Evolutionary conservation across 257 asterid genomes (phyloP).

Genomic region (Solanum raphanifolium): DNA sequence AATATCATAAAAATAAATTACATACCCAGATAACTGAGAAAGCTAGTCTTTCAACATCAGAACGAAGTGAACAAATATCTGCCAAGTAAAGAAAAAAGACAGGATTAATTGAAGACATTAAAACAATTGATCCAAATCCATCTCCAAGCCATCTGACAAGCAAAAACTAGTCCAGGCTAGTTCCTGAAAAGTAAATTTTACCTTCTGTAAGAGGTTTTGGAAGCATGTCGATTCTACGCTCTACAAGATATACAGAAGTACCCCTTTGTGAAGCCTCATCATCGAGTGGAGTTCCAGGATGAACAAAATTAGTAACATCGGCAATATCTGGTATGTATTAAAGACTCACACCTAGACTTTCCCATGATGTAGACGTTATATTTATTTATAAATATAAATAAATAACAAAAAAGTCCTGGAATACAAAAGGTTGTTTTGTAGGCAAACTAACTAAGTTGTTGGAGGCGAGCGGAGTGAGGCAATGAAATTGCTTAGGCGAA

Average conservation of each 20-base stretch:
- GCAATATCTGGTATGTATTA: slow-evolving; percentile 76
- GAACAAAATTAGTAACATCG: slow-evolving; percentile 95
- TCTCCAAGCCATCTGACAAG: not conserved
- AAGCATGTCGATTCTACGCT: slow-evolving; percentile 97
- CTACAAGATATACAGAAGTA: slow-evolving; percentile 98
- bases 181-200: slow-evolving; percentile 4
- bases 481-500: not conserved
- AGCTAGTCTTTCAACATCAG: slow-evolving; percentile 92
- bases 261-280: slow-evolving; percentile 98
- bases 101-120: not conserved
- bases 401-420: not conserved
- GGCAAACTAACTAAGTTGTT: not conserved
- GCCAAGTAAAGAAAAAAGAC: slow-evolving; percentile 16
- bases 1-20: not conserved
- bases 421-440: not conserved
- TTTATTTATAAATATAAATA: not conserved
- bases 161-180: not conserved
- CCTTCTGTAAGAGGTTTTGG: slow-evolving; percentile 99
- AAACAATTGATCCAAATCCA: not conserved
- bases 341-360: slow-evolving; percentile 25
- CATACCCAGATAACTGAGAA: slow-evolving; percentile 97
- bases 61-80: slow-evolving; percentile 93
- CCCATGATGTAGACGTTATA: not conserved
- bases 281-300: slow-evolving; percentile 86
- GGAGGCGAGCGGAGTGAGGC: not conserved